A percentile compares a stretch with the other conserved stretches of the same genome.
Conservation (phyloP, 768 basidiomycete species). For the Inosperma sp. region DNA sequence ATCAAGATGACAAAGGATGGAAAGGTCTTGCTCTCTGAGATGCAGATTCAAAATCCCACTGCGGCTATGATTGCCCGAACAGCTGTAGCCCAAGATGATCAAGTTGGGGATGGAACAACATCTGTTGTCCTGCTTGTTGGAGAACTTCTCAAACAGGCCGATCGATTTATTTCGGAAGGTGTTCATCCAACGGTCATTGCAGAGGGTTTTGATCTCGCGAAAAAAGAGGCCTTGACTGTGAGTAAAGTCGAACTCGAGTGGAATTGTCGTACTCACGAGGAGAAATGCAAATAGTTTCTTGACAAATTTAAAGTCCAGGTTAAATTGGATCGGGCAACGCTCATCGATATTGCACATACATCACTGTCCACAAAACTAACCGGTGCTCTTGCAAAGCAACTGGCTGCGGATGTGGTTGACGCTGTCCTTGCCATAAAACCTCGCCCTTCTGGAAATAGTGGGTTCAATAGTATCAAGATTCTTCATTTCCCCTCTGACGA, state of each 20-base stretch:
- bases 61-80: slow-evolving; percentile 99
- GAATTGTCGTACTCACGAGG: too few species aligned
- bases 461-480: slow-evolving; percentile 12
- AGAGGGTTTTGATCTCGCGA: slow-evolving; percentile 95
- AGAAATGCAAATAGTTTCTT: slow-evolving; percentile 76
- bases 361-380: slow-evolving; percentile 93
- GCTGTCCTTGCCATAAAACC: slow-evolving; percentile 87
- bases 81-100: slow-evolving; percentile 97
- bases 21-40: slow-evolving; percentile 96
- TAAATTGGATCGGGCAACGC: slow-evolving; percentile 80
- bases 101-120: slow-evolving; percentile 98
- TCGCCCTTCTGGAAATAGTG: slow-evolving; percentile 57
- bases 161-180: slow-evolving; percentile 96
- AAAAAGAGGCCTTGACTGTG: slow-evolving; percentile 89
- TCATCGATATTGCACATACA: slow-evolving; percentile 93
- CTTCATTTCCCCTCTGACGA: slow-evolving; percentile 9
- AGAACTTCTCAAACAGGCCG: slow-evolving; percentile 93
- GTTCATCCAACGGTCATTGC: slow-evolving; percentile 96
- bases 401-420: slow-evolving; percentile 92
- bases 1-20: slow-evolving; percentile 99
- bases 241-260: too few species aligned
- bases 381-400: slow-evolving; percentile 72
- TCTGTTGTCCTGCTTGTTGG: slow-evolving; percentile 95
- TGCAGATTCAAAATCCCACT: slow-evolving; percentile 99
- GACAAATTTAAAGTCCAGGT: slow-evolving; percentile 80